These are phyloP conservation scores for Dentiscutata heterogama DNA, from an alignment of 371 early-diverging fungal genomes.

Conservation along the genomic window DNA sequence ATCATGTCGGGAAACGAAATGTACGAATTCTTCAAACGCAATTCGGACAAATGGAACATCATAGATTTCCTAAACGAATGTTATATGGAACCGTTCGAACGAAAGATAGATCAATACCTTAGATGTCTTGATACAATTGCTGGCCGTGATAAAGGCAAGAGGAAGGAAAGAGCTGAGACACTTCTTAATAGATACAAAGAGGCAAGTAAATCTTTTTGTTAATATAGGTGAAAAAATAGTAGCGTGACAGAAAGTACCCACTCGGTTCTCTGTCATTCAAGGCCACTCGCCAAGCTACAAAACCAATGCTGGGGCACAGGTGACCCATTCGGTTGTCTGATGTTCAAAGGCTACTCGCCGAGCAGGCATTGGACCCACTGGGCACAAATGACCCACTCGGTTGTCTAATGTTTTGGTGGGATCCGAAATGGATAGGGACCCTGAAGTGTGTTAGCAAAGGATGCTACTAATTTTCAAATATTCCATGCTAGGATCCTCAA, in stretches of 20 bases:
- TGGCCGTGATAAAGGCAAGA: conserved; percentile 12
- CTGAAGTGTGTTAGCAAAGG: neutral
- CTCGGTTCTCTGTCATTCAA: conserved; percentile 34
- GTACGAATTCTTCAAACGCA: too few species aligned
- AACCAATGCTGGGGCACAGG: conserved; percentile 28
- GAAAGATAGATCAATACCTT: conserved; percentile 18
- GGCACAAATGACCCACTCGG: conserved; percentile 8
- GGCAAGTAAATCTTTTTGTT: conserved; percentile 15
- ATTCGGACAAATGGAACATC: neutral
- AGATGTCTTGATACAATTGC: conserved; percentile 14
- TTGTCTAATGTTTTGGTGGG: conserved; percentile 4
- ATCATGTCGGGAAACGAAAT: too few species aligned
- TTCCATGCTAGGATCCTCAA: conserved; percentile 7
- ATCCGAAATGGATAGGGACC: neutral
- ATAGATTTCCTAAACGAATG: conserved; percentile 19
- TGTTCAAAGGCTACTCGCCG: conserved; percentile 30
- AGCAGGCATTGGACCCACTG: conserved; percentile 15
- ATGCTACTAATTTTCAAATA: conserved; percentile 8
- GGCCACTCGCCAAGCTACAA: conserved; percentile 39
- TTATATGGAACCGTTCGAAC: conserved; percentile 32
- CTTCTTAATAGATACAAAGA: conserved; percentile 25
- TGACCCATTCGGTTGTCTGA: conserved; percentile 35
- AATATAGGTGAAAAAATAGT: conserved; percentile 18
- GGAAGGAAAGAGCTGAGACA: conserved; percentile 10
- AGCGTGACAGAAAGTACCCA: neutral